Conservation (phyloP, 2,329 filamentous ascomycete species). For the Sclerotiophoma versabilis region DNA sequence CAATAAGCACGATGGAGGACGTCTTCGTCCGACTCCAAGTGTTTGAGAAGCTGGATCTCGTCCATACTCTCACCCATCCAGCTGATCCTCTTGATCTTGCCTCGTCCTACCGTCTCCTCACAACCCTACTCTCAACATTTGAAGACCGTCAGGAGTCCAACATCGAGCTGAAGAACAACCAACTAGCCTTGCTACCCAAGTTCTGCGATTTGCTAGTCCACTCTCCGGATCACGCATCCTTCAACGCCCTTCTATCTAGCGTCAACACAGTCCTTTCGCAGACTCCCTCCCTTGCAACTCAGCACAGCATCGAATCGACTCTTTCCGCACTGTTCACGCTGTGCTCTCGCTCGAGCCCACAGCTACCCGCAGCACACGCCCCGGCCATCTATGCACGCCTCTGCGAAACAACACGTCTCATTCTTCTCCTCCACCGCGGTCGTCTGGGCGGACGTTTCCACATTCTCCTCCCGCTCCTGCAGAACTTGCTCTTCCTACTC, state of each 20-base stretch:
- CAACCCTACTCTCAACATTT: constrained; percentile 37
- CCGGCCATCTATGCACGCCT: constrained; percentile 60
- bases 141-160: constrained; percentile 35
- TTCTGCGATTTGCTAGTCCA: constrained; percentile 46
- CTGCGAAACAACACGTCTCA: constrained; percentile 60
- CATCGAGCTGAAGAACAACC: constrained; percentile 31
- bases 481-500: constrained; percentile 62
- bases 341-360: constrained; percentile 40
- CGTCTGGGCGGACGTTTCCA: constrained; percentile 68
- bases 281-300: constrained; percentile 51
- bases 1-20: constrained; percentile 22
- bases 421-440: constrained; percentile 64
- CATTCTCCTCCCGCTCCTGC: constrained; percentile 63
- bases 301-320: constrained; percentile 53
- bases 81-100: constrained; percentile 13
- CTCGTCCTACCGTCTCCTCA: constrained; percentile 33
- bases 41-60: constrained; percentile 31
- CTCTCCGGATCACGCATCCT: constrained; percentile 62
- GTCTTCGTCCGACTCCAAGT: constrained; percentile 23
- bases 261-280: constrained; percentile 54
- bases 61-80: constrained; percentile 22
- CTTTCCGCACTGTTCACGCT: constrained; percentile 48
- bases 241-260: constrained; percentile 58
- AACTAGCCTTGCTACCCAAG: constrained; percentile 37
- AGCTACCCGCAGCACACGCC: constrained; percentile 33